Conservation (phyloP, 2,329 filamentous ascomycete genomes). For the Cytospora leucostoma region DNA sequence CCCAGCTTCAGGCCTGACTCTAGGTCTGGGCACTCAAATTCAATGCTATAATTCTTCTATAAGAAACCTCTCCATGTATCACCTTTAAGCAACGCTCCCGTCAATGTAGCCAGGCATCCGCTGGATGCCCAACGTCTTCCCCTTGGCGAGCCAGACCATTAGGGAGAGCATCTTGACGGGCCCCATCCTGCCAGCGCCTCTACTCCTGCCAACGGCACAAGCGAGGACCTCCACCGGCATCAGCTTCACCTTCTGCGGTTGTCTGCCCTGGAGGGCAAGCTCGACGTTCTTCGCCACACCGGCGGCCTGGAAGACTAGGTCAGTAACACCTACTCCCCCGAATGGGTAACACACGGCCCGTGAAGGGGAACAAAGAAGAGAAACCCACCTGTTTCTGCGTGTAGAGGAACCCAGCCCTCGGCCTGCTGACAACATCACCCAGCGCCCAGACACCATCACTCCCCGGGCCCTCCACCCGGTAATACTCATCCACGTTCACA, state of each 20-base stretch:
- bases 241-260: conserved; percentile 47
- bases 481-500: conserved; percentile 52
- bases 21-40: background rate
- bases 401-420: conserved; percentile 46
- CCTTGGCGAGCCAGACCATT: conserved; percentile 54
- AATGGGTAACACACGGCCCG: background rate
- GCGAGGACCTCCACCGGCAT: conserved; percentile 52
- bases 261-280: conserved; percentile 47
- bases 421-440: conserved; percentile 55
- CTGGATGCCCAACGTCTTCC: conserved; percentile 50
- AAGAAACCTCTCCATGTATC: background rate
- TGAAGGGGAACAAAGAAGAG: background rate
- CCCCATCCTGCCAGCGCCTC: conserved; percentile 52
- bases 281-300: conserved; percentile 57
- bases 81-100: conserved; percentile 48
- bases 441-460: conserved; percentile 51
- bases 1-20: background rate
- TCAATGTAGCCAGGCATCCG: conserved; percentile 48
- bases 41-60: background rate
- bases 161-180: conserved; percentile 52
- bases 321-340: background rate
- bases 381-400: conserved; percentile 50
- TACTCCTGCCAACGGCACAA: conserved; percentile 50
- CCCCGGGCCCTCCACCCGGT: conserved; percentile 47
- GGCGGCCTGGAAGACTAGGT: conserved; percentile 39